phyloP scores from a whole-genome alignment of 805 yeast genomes.

The Grigorovia transvaalensis region DNA sequence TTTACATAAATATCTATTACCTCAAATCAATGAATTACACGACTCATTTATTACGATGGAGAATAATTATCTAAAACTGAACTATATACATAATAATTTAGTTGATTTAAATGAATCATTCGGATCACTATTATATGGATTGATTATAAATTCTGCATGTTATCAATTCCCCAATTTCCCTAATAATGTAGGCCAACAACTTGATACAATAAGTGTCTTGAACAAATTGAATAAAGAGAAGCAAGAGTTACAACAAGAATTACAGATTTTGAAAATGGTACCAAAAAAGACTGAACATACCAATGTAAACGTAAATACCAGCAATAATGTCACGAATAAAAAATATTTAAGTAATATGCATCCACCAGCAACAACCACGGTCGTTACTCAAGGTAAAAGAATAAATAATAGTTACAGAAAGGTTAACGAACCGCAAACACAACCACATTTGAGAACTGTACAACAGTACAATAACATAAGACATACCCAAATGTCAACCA shows the following conservation, averaged over 20 bases:
- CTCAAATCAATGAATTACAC: slow-evolving; percentile 35
- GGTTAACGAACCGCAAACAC: background rate
- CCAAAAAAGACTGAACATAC: background rate
- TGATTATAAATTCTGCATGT: slow-evolving; percentile 82
- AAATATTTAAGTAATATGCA: background rate
- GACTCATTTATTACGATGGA: slow-evolving; percentile 49
- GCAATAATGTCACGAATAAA: background rate
- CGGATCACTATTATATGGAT: slow-evolving; percentile 65
- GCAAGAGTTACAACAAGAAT: slow-evolving; percentile 7
- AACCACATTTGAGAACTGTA: background rate
- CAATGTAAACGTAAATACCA: too few relatives aligned
- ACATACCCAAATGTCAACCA: background rate
- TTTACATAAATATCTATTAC: slow-evolving; percentile 30
- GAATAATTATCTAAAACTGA: slow-evolving; percentile 45
- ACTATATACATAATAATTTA: slow-evolving; percentile 50
- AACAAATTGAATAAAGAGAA: slow-evolving; percentile 15
- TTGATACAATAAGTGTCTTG: slow-evolving; percentile 13
- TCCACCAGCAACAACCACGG: background rate
- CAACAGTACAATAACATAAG: background rate
- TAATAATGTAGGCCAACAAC: slow-evolving; percentile 18
- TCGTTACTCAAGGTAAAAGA: background rate
- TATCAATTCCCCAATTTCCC: slow-evolving; percentile 46
- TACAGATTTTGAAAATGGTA: background rate
- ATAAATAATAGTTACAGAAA: background rate
- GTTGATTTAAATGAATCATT: slow-evolving; percentile 67